Percentiles rank a stretch among this genome's conserved stretches.
phyloP scores from a whole-genome alignment of 164 flowering plant species.

The Magnolia officinalis region DNA sequence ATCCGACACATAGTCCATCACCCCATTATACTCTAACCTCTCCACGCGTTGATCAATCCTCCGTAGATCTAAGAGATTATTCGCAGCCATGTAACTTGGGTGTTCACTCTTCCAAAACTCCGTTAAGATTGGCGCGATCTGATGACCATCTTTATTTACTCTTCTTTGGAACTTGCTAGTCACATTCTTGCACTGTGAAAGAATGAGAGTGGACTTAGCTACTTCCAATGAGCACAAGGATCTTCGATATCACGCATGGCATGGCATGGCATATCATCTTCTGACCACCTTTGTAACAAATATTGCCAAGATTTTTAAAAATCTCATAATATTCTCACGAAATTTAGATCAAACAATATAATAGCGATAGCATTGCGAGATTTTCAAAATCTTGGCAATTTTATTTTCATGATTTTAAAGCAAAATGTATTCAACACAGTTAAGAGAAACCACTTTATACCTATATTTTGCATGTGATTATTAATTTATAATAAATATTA shows the following conservation, averaged over 20 bases:
- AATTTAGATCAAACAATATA: too few species aligned
- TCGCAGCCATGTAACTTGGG: slow-evolving; percentile 37
- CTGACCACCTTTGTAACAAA: background rate
- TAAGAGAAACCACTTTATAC: too few species aligned
- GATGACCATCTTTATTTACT: slow-evolving; percentile 80
- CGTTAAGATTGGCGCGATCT: slow-evolving; percentile 70
- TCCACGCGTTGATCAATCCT: slow-evolving; percentile 80
- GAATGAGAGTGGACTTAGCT: background rate
- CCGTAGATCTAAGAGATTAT: slow-evolving; percentile 50
- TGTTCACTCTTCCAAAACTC: slow-evolving; percentile 76
- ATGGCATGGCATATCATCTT: background rate
- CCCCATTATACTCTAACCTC: slow-evolving; percentile 60
- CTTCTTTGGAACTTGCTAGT: slow-evolving; percentile 78
- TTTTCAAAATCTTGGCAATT: too few species aligned
- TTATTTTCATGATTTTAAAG: too few species aligned
- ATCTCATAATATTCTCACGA: too few species aligned
- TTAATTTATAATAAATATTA: too few species aligned
- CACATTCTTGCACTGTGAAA: slow-evolving; percentile 83
- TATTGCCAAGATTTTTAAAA: too few species aligned
- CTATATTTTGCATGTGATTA: too few species aligned
- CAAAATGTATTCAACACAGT: too few species aligned
- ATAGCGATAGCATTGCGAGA: too few species aligned
- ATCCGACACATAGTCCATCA: slow-evolving; percentile 75
- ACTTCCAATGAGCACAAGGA: background rate
- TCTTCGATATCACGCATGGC: background rate